These are phyloP conservation scores for Dryas octopetala DNA, from an alignment of 306 rosid genomes.

Conservation along the genomic window DNA sequence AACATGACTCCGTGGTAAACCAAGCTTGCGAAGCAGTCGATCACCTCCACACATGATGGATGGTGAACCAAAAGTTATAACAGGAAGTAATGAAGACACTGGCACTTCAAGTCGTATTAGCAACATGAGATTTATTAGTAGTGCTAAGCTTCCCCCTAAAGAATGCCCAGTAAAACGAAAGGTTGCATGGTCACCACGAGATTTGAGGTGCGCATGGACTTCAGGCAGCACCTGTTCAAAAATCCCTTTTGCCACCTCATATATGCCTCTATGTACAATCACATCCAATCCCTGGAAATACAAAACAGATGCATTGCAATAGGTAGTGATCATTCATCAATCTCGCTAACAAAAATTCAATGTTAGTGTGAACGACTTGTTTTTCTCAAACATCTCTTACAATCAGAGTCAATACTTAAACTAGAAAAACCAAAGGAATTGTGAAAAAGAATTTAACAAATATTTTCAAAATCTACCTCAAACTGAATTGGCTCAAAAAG, in stretches of 20 bases:
- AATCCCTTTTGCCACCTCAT: conserved; percentile 95
- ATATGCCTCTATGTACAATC: conserved; percentile 92
- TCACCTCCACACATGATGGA: conserved; percentile 94
- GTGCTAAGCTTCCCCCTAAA: conserved; percentile 95
- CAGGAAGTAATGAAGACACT: conserved; percentile 76
- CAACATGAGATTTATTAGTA: conserved; percentile 84
- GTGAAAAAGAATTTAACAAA: neutral
- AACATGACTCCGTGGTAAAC: conserved; percentile 71
- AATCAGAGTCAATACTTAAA: neutral
- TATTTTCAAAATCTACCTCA: conserved; percentile 55
- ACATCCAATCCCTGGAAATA: conserved; percentile 64
- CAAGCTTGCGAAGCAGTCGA: conserved; percentile 63
- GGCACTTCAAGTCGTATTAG: conserved; percentile 72
- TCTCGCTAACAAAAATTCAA: neutral
- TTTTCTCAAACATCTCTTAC: neutral
- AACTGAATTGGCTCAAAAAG: conserved; percentile 88
- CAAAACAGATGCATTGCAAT: neutral
- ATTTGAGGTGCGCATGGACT: conserved; percentile 60
- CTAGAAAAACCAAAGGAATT: neutral
- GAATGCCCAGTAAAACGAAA: conserved; percentile 95
- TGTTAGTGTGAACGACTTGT: neutral
- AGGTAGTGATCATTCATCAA: neutral
- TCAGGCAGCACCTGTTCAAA: conserved; percentile 90
- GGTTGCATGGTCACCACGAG: conserved; percentile 57
- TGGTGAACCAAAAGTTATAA: conserved; percentile 91